Evolutionary conservation across 176 grass and related monocot genomes (phyloP).

Genomic region (Oryza rufipogon): DNA sequence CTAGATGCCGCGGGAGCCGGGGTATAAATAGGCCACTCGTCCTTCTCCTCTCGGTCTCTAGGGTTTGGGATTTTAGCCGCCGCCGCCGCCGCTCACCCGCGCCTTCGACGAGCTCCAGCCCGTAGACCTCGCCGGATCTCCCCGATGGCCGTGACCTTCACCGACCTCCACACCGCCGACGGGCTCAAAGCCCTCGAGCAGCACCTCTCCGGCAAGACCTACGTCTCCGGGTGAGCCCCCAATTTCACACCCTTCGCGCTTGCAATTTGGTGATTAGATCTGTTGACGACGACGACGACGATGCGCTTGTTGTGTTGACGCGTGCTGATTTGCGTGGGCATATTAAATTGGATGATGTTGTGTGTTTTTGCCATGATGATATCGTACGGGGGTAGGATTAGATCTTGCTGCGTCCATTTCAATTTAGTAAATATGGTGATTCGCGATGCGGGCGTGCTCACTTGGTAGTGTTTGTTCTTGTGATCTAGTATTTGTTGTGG

Average conservation of each 20-base stretch:
- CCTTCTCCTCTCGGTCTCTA: conserved; percentile 20
- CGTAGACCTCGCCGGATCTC: conserved; percentile 9
- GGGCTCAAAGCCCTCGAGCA: conserved; percentile 77
- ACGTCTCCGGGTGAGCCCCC: conserved; percentile 66
- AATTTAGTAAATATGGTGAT: conserved; percentile 3
- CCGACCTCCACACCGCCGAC: conserved; percentile 70
- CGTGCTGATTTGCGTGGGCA: background rate
- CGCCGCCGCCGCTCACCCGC: conserved; percentile 8
- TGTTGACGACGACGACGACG: background rate
- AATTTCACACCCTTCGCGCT: background rate
- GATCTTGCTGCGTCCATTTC: background rate
- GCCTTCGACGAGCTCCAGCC: conserved; percentile 5
- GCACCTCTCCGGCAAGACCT: conserved; percentile 75
- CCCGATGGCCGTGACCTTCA: conserved; percentile 76
- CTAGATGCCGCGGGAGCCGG: background rate
- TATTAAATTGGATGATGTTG: background rate
- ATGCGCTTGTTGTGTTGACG: background rate
- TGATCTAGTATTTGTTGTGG: background rate
- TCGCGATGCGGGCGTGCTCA: background rate
- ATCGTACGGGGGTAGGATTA: too few species aligned
- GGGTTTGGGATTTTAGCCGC: conserved; percentile 61
- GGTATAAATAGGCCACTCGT: conserved; percentile 10
- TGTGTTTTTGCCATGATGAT: background rate
- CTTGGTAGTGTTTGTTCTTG: background rate
- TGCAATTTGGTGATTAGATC: background rate